These are phyloP conservation scores for Parastagonospora avenae DNA, from an alignment of 2,329 filamentous ascomycete species.

Conservation along the genomic window DNA sequence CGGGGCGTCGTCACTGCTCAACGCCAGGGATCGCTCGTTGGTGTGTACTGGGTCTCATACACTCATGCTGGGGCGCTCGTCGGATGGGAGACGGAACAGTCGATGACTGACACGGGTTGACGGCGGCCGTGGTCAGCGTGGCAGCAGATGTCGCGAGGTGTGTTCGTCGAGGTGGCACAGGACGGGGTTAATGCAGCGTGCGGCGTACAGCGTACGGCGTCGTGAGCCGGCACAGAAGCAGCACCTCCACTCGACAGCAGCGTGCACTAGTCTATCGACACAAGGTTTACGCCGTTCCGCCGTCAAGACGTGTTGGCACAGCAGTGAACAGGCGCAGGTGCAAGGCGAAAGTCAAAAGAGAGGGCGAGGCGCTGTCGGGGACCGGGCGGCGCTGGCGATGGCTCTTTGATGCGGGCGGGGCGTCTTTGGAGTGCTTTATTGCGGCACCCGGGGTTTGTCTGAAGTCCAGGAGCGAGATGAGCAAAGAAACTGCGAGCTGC, in stretches of 20 bases:
- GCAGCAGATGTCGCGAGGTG: slow-evolving; percentile 13
- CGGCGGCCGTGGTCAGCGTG: slow-evolving; percentile 2
- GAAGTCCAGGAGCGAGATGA: background rate
- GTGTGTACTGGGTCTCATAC: background rate
- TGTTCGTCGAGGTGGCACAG: slow-evolving; percentile 11
- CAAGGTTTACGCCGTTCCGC: background rate
- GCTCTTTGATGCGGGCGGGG: slow-evolving; percentile 4
- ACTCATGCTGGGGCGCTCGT: slow-evolving; percentile 2
- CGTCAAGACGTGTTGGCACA: too few species aligned
- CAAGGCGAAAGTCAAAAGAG: background rate
- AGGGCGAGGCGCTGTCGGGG: slow-evolving; percentile 8
- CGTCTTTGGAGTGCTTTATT: slow-evolving; percentile 15
- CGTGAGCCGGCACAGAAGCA: slow-evolving; percentile 5
- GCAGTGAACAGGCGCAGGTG: too few species aligned
- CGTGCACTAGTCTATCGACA: background rate
- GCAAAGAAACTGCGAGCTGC: background rate
- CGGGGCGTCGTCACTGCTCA: background rate
- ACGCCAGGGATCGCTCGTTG: slow-evolving; percentile 1
- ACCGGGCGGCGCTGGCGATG: slow-evolving; percentile 2
- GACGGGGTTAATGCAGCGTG: slow-evolving; percentile 9
- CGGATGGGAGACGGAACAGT: slow-evolving; percentile 3
- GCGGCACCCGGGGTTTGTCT: slow-evolving; percentile 10
- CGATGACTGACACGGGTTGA: slow-evolving; percentile 5
- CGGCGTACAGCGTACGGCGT: slow-evolving; percentile 9
- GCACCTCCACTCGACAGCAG: slow-evolving; percentile 1